phyloP scores from a whole-genome alignment of 1,284 basidiomycete genomes.

The Xerocomus alliaceus region DNA sequence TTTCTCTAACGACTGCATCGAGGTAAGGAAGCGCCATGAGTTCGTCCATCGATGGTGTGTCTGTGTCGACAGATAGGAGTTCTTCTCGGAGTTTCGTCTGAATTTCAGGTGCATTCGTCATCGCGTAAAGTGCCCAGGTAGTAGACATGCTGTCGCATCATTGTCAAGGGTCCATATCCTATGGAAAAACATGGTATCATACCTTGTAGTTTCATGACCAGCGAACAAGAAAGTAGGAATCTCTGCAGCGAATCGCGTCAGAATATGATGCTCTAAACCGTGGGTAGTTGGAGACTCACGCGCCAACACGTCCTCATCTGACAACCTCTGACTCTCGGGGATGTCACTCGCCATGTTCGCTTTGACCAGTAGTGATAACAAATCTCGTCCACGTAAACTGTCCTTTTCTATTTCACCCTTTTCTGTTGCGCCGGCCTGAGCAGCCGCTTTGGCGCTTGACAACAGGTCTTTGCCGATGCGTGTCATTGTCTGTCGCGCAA shows the following conservation, averaged over 20 bases:
- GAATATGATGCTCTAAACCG: no score
- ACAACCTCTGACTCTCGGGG: conserved; percentile 63
- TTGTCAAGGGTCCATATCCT: background rate
- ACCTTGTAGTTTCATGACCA: conserved; percentile 84
- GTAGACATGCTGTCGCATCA: conserved; percentile 50
- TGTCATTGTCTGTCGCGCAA: conserved; percentile 34
- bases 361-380: conserved; percentile 62
- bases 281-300: conserved; percentile 55
- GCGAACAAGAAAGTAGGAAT: conserved; percentile 54
- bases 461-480: conserved; percentile 56
- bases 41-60: conserved; percentile 67
- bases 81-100: conserved; percentile 78
- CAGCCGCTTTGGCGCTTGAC: conserved; percentile 49
- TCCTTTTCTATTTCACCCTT: conserved; percentile 40
- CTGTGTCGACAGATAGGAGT: conserved; percentile 53
- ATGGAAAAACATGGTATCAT: background rate
- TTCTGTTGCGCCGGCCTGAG: conserved; percentile 32
- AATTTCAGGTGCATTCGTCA: conserved; percentile 59
- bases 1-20: conserved; percentile 72
- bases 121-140: conserved; percentile 70
- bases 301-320: conserved; percentile 75
- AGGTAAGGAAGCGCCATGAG: conserved; percentile 65
- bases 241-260: conserved; percentile 33
- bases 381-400: conserved; percentile 48
- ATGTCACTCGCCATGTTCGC: conserved; percentile 71